Percentiles rank a stretch among this genome's conserved stretches.
These are phyloP conservation scores for Exutisphaerella laricina DNA, from an alignment of 2,329 filamentous ascomycete species.

Conservation along the genomic window DNA sequence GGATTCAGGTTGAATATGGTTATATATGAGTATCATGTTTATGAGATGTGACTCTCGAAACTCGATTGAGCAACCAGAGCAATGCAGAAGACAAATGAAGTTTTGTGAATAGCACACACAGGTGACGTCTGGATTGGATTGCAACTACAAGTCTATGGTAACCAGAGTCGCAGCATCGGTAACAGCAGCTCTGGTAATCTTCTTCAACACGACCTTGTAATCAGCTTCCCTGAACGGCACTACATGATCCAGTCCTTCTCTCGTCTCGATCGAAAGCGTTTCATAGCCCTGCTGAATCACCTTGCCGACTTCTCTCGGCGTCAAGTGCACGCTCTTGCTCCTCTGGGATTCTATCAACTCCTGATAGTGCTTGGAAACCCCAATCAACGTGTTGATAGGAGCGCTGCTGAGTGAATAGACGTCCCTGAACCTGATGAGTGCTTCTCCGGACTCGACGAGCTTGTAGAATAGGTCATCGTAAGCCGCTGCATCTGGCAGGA, in stretches of 20 bases:
- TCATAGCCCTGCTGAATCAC: conserved; percentile 97
- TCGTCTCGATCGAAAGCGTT: conserved; percentile 83
- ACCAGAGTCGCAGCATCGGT: conserved; percentile 49
- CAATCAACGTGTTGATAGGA: conserved; percentile 79
- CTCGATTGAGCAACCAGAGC: too few relatives aligned
- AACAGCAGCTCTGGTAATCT: conserved; percentile 74
- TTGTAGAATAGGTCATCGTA: conserved; percentile 99
- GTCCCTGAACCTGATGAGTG: conserved; percentile 74
- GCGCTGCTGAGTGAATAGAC: conserved; percentile 58
- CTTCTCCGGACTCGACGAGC: conserved; percentile 83
- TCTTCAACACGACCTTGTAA: conserved; percentile 78
- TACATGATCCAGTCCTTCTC: conserved; percentile 81
- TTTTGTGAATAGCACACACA: too few relatives aligned
- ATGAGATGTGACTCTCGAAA: too few relatives aligned
- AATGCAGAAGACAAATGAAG: too few relatives aligned
- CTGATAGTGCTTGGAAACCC: conserved; percentile 80
- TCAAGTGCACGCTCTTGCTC: conserved; percentile 57
- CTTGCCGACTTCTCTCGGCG: conserved; percentile 74
- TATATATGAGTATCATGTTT: too few relatives aligned
- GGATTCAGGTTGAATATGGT: too few relatives aligned
- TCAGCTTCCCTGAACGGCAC: conserved; percentile 66
- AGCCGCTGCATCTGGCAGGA: conserved; percentile 76
- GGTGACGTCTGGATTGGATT: too few relatives aligned
- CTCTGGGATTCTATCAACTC: conserved; percentile 63
- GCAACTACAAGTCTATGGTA: too few relatives aligned